A percentile compares a stretch with the other conserved stretches of the same genome.
phyloP scores from a whole-genome alignment of 2,329 filamentous ascomycete genomes.

The Apiospora phragmitis region DNA sequence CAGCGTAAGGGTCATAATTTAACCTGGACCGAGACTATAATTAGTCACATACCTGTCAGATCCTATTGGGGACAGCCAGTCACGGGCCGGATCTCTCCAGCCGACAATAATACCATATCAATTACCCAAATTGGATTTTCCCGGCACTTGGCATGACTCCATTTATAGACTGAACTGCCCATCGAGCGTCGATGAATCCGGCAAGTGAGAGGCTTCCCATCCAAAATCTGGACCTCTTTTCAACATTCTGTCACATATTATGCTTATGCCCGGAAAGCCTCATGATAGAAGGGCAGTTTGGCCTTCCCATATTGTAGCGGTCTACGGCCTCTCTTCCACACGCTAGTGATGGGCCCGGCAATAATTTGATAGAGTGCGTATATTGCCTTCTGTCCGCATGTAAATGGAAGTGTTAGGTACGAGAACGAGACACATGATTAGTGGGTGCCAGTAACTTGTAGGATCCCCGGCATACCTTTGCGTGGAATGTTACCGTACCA shows the following conservation, averaged over 20 bases:
- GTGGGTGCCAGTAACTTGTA: neutral
- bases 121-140: conserved; percentile 26
- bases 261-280: neutral
- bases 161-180: neutral
- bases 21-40: conserved; percentile 15
- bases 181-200: neutral
- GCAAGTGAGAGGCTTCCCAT: neutral
- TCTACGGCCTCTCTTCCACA: neutral
- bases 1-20: conserved; percentile 4
- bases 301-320: neutral
- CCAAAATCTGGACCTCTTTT: neutral
- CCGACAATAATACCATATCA: conserved; percentile 15
- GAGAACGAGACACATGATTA: too few relatives aligned
- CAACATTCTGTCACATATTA: neutral
- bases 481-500: neutral
- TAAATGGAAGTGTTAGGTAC: neutral
- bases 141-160: conserved; percentile 16
- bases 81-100: conserved; percentile 14
- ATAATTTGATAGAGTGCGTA: neutral
- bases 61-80: conserved; percentile 14
- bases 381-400: too few relatives aligned
- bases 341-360: neutral
- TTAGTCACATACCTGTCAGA: neutral
- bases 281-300: neutral
- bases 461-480: neutral